phyloP scores from a whole-genome alignment of 139 green algal genomes.

The Chlorella sp. region DNA sequence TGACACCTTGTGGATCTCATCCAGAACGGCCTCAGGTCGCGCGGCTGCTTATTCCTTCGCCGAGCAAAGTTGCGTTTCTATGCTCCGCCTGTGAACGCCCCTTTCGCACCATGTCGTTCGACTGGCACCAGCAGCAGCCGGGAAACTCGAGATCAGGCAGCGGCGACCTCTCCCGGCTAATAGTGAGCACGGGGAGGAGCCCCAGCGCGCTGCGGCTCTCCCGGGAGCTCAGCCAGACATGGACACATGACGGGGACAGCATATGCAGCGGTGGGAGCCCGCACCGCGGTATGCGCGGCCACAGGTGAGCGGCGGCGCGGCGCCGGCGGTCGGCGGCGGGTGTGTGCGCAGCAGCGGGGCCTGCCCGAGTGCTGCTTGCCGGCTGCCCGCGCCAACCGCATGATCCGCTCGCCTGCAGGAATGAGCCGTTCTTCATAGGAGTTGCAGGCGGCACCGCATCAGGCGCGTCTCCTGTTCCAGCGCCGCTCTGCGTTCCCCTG shows the following conservation, averaged over 20 bases:
- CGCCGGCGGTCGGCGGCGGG: neutral
- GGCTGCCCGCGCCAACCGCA: no score
- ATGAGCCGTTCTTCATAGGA: slow-evolving; percentile 37
- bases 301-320: slow-evolving; percentile 4
- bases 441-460: slow-evolving; percentile 37
- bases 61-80: no score
- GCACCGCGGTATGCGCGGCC: neutral
- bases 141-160: neutral
- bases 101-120: neutral
- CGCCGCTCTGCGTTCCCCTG: no score
- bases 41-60: no score
- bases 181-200: neutral
- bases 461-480: neutral
- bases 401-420: neutral
- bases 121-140: slow-evolving; percentile 3
- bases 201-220: neutral
- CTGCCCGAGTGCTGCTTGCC: no score
- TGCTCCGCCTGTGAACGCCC: no score
- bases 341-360: no score
- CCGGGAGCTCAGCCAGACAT: neutral
- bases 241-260: neutral
- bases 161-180: neutral
- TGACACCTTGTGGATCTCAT: no score
- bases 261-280: neutral
- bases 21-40: no score